These are phyloP conservation scores for Clavulina sp. DNA, from an alignment of 768 basidiomycete genomes.

Conservation along the genomic window DNA sequence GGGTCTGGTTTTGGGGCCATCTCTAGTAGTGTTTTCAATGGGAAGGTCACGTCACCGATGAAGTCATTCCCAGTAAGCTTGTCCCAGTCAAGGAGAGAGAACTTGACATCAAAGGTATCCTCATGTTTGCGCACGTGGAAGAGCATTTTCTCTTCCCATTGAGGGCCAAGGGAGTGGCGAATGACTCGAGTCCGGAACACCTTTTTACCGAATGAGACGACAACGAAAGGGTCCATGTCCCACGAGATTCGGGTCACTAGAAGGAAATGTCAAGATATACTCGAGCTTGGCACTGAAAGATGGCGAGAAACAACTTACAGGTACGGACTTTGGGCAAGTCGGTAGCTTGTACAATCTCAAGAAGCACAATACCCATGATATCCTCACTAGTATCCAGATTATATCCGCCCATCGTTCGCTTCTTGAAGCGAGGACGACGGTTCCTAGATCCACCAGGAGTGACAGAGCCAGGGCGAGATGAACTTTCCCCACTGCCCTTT, in stretches of 20 bases:
- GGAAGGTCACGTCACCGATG: constrained; percentile 62
- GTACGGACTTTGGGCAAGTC: constrained; percentile 79
- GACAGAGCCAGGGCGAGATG: too few species aligned
- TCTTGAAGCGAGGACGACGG: constrained; percentile 4
- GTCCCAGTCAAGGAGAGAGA: constrained; percentile 91
- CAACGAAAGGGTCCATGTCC: constrained; percentile 97
- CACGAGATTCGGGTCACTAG: constrained; percentile 71
- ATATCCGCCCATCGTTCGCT: constrained; percentile 20
- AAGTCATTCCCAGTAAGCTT: constrained; percentile 79
- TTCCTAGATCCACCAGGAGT: background rate
- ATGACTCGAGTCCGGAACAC: constrained; percentile 86
- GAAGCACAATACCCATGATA: constrained; percentile 84
- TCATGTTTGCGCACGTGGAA: constrained; percentile 91
- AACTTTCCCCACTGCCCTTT: too few species aligned
- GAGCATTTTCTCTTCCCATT: constrained; percentile 88
- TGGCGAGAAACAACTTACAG: constrained; percentile 33
- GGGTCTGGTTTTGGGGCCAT: constrained; percentile 45
- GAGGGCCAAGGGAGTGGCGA: constrained; percentile 67
- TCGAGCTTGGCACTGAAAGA: background rate
- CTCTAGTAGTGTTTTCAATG: constrained; percentile 50
- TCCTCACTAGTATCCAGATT: constrained; percentile 60
- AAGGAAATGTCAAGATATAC: background rate
- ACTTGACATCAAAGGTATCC: constrained; percentile 54
- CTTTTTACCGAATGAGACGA: constrained; percentile 92
- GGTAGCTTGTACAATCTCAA: constrained; percentile 71